A percentile compares a stretch with the other conserved stretches of the same genome.
Evolutionary conservation across 148 eudicot genomes (phyloP).

Genomic region (Cornus controversa): DNA sequence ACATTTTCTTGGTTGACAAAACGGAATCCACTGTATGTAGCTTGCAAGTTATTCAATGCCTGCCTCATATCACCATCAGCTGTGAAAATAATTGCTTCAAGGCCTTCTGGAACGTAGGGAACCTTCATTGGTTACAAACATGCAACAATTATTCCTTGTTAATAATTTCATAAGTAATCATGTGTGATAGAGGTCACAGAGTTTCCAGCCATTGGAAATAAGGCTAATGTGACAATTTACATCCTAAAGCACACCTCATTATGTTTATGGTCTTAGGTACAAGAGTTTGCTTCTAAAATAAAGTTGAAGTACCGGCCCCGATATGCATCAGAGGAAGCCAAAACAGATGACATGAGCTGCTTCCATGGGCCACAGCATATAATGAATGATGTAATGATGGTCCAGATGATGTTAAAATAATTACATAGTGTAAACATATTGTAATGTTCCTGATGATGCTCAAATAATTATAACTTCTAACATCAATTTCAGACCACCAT

Average conservation of each 20-base stretch:
- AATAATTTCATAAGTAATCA: neutral
- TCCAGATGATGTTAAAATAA: neutral
- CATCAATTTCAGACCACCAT: neutral
- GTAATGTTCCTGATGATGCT: neutral
- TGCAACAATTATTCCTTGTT: neutral
- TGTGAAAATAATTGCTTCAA: slow-evolving; percentile 94
- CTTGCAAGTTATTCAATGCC: slow-evolving; percentile 93
- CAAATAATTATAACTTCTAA: neutral
- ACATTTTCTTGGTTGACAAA: slow-evolving; percentile 98
- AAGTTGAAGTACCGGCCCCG: neutral
- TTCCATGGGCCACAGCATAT: neutral
- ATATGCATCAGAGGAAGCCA: neutral
- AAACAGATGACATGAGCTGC: neutral
- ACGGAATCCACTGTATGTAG: slow-evolving; percentile 89
- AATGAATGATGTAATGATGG: neutral
- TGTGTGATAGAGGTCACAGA: neutral
- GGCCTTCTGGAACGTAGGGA: slow-evolving; percentile 82
- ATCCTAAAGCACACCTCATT: neutral
- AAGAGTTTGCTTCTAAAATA: neutral
- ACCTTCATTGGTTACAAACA: slow-evolving; percentile 49
- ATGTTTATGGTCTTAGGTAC: neutral
- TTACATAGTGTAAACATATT: too few relatives aligned
- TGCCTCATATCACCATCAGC: slow-evolving; percentile 99
- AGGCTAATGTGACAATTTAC: neutral
- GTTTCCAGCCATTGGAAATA: neutral